Percentiles rank a stretch among this genome's conserved stretches.
These are phyloP conservation scores for Daucus carota DNA, from an alignment of 129 eudicot genomes.

Conservation along the genomic window DH1_v3.0 NC_030381.2:20202501-20203000, in stretches of 20 bases:
- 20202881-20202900: neutral
- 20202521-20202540: neutral
- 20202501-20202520: neutral
- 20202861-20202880: neutral
- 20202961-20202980: no score
- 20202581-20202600: neutral
- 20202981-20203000: no score
- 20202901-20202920: no score
- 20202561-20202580: neutral
- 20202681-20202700: neutral
- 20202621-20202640: neutral
- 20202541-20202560: neutral
- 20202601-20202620: neutral
- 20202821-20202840: neutral
- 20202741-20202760: slow-evolving; percentile 8
- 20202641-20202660: neutral
- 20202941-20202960: no score
- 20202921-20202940: no score
- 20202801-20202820: neutral
- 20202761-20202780: slow-evolving; percentile 16
- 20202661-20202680: slow-evolving; percentile 6
- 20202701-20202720: neutral
- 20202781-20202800: neutral
- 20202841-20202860: neutral
- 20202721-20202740: neutral